Percentiles rank a stretch among this genome's conserved stretches.
phyloP scores from a whole-genome alignment of 176 grass and related monocot species.

The Triticum monococcum region DNA sequence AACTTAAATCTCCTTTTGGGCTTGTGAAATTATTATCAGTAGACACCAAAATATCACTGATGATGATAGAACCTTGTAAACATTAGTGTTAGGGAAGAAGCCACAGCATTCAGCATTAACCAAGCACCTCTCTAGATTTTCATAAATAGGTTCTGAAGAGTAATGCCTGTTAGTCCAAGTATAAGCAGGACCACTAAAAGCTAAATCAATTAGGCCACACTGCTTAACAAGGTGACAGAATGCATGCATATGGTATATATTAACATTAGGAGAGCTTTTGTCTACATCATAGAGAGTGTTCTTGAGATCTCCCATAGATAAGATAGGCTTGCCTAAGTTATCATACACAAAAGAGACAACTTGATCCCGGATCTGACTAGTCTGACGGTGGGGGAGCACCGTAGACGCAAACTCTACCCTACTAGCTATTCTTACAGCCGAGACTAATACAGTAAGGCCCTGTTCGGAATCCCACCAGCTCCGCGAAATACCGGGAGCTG shows the following conservation, averaged over 20 bases:
- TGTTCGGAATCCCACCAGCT: too few species aligned
- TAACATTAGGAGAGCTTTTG: neutral
- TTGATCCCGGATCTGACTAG: neutral
- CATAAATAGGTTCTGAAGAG: neutral
- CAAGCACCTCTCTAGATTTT: neutral
- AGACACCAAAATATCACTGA: neutral
- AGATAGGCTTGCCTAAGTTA: neutral
- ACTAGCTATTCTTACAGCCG: neutral
- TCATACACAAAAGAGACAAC: neutral
- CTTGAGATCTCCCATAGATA: neutral
- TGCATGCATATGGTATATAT: neutral
- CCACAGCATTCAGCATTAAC: neutral
- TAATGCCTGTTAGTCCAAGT: neutral
- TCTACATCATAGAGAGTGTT: neutral
- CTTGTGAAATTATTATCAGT: neutral
- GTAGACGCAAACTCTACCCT: neutral
- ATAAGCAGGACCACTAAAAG: neutral
- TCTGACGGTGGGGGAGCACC: neutral
- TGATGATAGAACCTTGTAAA: neutral
- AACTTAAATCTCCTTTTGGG: neutral
- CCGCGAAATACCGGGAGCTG: too few species aligned
- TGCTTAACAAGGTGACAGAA: neutral
- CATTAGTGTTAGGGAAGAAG: neutral
- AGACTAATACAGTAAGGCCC: neutral
- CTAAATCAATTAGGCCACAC: neutral